A percentile compares a stretch with the other conserved stretches of the same genome.
Evolutionary conservation across 192 early-diverging fungal species (phyloP).

Genomic region (Linnemannia elongata): DNA sequence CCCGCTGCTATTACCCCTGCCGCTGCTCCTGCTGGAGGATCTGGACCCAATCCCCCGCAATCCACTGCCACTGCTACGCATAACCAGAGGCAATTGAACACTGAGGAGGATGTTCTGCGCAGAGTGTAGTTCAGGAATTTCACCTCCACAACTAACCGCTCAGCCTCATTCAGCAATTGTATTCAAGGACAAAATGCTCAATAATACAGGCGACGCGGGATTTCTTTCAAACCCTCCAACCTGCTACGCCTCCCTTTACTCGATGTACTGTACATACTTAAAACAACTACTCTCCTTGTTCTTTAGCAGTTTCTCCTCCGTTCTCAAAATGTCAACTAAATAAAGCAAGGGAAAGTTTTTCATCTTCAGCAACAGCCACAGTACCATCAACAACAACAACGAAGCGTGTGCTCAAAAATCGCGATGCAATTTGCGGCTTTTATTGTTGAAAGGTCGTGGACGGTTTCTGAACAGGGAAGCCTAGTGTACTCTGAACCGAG

Average conservation of each 20-base stretch:
- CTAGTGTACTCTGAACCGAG: background rate
- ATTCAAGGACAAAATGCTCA: too few species aligned
- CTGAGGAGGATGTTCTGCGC: slow-evolving; percentile 1
- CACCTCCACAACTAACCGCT: background rate
- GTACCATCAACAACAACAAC: too few species aligned
- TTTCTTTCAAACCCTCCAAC: too few species aligned
- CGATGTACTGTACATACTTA: too few species aligned
- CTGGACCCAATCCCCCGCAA: background rate
- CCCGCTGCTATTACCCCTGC: background rate
- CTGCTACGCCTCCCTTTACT: too few species aligned
- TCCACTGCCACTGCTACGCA: background rate
- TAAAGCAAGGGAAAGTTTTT: too few species aligned
- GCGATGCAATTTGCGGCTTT: background rate
- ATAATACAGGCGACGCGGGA: too few species aligned
- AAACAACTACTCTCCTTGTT: too few species aligned
- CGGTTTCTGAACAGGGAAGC: background rate
- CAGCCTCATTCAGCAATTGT: background rate
- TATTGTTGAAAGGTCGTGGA: background rate
- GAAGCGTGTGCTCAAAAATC: too few species aligned
- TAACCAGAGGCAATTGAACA: background rate
- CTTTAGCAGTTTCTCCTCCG: too few species aligned
- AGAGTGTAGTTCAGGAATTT: background rate
- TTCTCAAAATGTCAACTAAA: too few species aligned
- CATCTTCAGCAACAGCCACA: too few species aligned
- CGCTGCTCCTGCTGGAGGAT: background rate